Conservation (phyloP, 2,329 filamentous ascomycete species). For the Aplosporella prunicola region DNA sequence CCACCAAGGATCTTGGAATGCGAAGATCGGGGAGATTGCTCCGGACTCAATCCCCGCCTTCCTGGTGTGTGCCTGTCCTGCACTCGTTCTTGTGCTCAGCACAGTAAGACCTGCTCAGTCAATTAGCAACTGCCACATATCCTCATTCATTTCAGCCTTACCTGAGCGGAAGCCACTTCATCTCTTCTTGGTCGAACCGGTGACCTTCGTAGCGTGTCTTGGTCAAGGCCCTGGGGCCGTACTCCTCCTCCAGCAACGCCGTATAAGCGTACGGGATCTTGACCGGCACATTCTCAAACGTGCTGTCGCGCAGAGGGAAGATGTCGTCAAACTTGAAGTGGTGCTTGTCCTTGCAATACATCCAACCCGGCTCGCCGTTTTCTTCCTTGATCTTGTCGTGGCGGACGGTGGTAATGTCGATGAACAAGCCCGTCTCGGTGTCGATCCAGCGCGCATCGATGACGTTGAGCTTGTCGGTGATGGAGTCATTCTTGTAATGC, state of each 20-base stretch:
- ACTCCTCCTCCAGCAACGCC: constrained; percentile 45
- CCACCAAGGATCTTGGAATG: too few species aligned
- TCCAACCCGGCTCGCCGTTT: constrained; percentile 30
- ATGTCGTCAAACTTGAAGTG: constrained; percentile 45
- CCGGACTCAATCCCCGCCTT: constrained; percentile 1
- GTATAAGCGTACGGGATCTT: constrained; percentile 50
- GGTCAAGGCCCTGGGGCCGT: constrained; percentile 41
- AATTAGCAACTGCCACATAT: neutral
- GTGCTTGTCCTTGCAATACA: constrained; percentile 51
- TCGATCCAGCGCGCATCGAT: constrained; percentile 56
- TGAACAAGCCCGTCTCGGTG: constrained; percentile 48
- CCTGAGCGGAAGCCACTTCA: constrained; percentile 19
- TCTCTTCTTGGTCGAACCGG: constrained; percentile 26
- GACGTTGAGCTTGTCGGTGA: constrained; percentile 41
- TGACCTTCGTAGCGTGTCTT: constrained; percentile 38
- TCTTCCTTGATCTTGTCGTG: constrained; percentile 33
- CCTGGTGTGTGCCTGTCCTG: constrained; percentile 6
- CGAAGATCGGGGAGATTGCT: too few species aligned
- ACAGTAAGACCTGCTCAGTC: constrained; percentile 10
- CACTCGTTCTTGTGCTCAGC: constrained; percentile 10
- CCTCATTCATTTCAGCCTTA: neutral
- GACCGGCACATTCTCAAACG: constrained; percentile 45
- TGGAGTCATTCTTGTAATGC: constrained; percentile 37
- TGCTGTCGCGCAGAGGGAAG: constrained; percentile 46
- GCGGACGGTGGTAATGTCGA: constrained; percentile 51